Percentiles rank a stretch among this genome's conserved stretches.
Evolutionary conservation across 352 stramenopile species (phyloP).

Genomic region (Phytophthora macrochlamydospora): DNA sequence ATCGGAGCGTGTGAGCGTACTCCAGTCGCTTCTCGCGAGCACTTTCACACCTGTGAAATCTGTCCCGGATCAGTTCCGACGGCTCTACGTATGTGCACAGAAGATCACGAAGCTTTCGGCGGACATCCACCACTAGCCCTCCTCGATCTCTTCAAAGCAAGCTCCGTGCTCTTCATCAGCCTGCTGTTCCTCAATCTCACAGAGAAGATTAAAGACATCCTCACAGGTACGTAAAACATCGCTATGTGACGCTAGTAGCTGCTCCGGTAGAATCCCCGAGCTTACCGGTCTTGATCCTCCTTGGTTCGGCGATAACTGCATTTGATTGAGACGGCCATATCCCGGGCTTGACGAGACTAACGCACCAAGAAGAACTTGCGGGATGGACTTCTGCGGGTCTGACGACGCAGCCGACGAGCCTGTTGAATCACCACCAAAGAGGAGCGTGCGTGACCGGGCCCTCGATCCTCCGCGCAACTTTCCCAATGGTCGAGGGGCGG

Average conservation of each 20-base stretch:
- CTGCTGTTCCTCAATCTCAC: constrained; percentile 38
- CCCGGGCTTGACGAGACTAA: constrained; percentile 27
- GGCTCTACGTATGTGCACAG: constrained; percentile 50
- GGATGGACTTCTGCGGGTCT: constrained; percentile 41
- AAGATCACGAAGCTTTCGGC: constrained; percentile 39
- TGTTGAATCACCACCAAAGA: constrained; percentile 15
- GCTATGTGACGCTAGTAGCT: constrained; percentile 29
- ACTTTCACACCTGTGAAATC: constrained; percentile 48
- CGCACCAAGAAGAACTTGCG: constrained; percentile 49
- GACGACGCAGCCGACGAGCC: constrained; percentile 1
- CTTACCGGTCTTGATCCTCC: constrained; percentile 14
- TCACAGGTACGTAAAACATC: constrained; percentile 50
- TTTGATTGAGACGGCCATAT: constrained; percentile 25
- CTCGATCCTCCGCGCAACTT: constrained; percentile 14
- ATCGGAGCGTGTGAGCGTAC: constrained; percentile 23
- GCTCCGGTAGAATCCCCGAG: constrained; percentile 31
- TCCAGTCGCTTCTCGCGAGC: constrained; percentile 27
- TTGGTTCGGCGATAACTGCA: constrained; percentile 19
- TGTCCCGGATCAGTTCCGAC: constrained; percentile 50
- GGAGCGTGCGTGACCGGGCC: constrained; percentile 18
- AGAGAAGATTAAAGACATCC: constrained; percentile 67
- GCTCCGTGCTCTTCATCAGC: constrained; percentile 5
- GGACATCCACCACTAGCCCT: constrained; percentile 24
- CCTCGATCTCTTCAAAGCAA: constrained; percentile 14
- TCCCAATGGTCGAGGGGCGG: constrained; percentile 22